Conservation (phyloP, 2,329 filamentous ascomycete genomes). For the Dissoconium aciculare region DNA sequence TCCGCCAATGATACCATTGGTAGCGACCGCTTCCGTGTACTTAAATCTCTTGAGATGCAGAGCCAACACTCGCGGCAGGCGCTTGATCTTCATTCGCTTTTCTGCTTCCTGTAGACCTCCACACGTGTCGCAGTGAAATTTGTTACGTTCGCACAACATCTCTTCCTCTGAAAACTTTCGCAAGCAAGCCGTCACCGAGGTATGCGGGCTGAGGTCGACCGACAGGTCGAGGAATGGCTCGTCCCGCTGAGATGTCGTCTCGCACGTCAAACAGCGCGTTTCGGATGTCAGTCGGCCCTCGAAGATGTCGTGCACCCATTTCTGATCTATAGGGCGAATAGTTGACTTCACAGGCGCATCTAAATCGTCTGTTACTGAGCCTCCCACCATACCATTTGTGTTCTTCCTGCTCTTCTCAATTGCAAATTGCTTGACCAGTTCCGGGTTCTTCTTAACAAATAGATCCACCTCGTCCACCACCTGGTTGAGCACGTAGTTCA, state of each 20-base stretch:
- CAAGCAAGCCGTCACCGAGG: conserved; percentile 88
- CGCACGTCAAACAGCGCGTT: conserved; percentile 89
- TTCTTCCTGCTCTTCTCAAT: conserved; percentile 11
- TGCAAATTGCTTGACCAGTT: conserved; percentile 15
- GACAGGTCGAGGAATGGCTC: conserved; percentile 93
- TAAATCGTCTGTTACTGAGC: background rate
- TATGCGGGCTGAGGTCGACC: conserved; percentile 88
- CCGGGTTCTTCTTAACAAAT: conserved; percentile 54
- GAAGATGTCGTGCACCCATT: conserved; percentile 96
- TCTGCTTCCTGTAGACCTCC: conserved; percentile 94
- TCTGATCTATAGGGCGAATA: conserved; percentile 23
- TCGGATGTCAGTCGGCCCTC: conserved; percentile 90
- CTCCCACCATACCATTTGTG: background rate
- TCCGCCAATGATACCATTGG: too few relatives aligned
- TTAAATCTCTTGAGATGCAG: conserved; percentile 95
- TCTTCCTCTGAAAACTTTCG: conserved; percentile 95
- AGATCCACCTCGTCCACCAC: conserved; percentile 87
- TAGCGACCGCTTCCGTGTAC: conserved; percentile 90
- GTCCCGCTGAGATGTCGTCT: conserved; percentile 86
- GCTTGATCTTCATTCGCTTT: conserved; percentile 98
- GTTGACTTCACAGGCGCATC: conserved; percentile 9
- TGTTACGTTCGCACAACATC: conserved; percentile 96
- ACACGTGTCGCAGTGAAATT: conserved; percentile 96
- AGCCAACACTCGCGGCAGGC: conserved; percentile 76
- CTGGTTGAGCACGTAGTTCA: conserved; percentile 88